Percentiles rank a stretch among this genome's conserved stretches.
Evolutionary conservation across 1,284 basidiomycete species (phyloP).

Genomic region (Puccinia polysora): DNA sequence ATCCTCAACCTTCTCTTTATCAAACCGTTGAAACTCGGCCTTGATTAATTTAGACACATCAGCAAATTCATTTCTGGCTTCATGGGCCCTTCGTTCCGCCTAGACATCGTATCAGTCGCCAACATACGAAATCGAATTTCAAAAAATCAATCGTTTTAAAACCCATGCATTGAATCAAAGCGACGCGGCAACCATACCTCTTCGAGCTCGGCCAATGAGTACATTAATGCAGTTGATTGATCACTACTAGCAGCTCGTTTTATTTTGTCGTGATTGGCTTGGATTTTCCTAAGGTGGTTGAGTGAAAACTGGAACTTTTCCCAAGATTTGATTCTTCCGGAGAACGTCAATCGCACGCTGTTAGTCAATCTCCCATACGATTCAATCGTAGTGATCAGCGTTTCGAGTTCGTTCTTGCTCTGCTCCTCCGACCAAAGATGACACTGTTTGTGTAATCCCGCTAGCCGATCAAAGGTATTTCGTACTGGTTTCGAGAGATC

Average conservation of each 20-base stretch:
- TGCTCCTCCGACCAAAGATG: constrained; percentile 49
- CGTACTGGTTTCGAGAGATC: constrained; percentile 52
- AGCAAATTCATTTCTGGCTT: constrained; percentile 80
- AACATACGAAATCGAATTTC: not conserved
- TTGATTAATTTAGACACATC: constrained; percentile 80
- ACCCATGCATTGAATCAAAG: not conserved
- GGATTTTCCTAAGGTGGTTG: constrained; percentile 36
- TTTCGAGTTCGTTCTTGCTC: constrained; percentile 50
- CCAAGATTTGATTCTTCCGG: constrained; percentile 40
- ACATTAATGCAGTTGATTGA: constrained; percentile 32
- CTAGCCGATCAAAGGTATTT: constrained; percentile 53
- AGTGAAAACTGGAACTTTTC: constrained; percentile 36
- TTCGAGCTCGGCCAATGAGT: constrained; percentile 36
- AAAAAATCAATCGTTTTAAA: not conserved
- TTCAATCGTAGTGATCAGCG: constrained; percentile 65
- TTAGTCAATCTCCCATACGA: constrained; percentile 48
- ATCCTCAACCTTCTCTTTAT: constrained; percentile 83
- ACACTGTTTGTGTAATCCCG: constrained; percentile 50
- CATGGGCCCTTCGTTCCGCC: constrained; percentile 76
- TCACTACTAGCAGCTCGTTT: constrained; percentile 30
- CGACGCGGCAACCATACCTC: constrained; percentile 5
- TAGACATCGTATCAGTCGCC: constrained; percentile 50
- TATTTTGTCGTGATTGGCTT: constrained; percentile 37
- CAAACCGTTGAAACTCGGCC: constrained; percentile 84
- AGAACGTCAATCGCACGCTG: constrained; percentile 33